Evolutionary conservation across 2,329 filamentous ascomycete species (phyloP).

Genomic region (Hypocrella siamensis): DNA sequence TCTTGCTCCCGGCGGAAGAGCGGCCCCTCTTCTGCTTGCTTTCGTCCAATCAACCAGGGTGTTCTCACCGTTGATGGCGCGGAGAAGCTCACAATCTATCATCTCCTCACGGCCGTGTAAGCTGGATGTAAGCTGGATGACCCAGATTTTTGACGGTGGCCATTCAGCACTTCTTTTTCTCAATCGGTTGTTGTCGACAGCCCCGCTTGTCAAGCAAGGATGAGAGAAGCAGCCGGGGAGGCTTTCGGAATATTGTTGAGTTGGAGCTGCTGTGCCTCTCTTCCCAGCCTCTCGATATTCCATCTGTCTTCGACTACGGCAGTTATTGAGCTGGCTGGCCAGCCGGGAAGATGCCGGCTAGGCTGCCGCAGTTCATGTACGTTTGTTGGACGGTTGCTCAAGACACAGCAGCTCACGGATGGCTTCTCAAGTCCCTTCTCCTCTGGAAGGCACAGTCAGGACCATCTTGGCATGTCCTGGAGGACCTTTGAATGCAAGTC

Average conservation of each 20-base stretch:
- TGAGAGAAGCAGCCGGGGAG: neutral
- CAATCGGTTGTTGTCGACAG: conserved; percentile 3
- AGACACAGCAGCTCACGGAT: conserved; percentile 4
- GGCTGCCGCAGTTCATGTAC: conserved; percentile 5
- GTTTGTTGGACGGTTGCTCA: conserved; percentile 1
- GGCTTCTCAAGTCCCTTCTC: neutral
- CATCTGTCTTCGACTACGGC: conserved; percentile 2
- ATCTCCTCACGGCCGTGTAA: neutral
- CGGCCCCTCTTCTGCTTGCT: conserved; percentile 3
- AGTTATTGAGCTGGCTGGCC: too few species aligned
- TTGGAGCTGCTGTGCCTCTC: neutral
- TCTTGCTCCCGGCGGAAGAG: conserved; percentile 3
- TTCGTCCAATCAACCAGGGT: conserved; percentile 10
- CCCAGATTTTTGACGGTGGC: conserved; percentile 3
- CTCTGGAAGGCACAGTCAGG: too few species aligned
- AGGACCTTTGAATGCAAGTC: too few species aligned
- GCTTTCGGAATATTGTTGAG: neutral
- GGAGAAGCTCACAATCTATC: conserved; percentile 2
- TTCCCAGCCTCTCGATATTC: neutral
- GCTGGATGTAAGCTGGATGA: conserved; percentile 1
- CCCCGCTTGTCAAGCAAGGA: conserved; percentile 2
- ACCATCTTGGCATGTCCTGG: too few species aligned
- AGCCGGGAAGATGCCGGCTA: conserved; percentile 3
- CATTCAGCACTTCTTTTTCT: conserved; percentile 4
- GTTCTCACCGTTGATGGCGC: conserved; percentile 9